Evolutionary conservation across 164 flowering plant genomes (phyloP).

Genomic region (Stephania yunnanensis): DNA sequence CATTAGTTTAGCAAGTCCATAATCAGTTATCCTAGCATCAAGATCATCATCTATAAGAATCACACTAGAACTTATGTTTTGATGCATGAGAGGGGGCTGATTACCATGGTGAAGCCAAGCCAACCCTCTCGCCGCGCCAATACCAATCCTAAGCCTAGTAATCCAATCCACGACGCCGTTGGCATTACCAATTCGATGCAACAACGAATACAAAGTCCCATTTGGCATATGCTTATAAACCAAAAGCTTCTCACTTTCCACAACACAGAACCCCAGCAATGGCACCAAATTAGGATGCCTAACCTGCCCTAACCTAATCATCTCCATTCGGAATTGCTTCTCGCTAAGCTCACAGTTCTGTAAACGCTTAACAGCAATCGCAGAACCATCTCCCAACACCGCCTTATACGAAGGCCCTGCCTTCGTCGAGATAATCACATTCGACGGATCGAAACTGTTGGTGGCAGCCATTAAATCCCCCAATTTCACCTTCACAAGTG

Average conservation of each 20-base stretch:
- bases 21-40: slow-evolving; percentile 53
- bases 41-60: slow-evolving; percentile 62
- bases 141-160: slow-evolving; percentile 47
- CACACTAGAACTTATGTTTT: slow-evolving; percentile 51
- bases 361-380: slow-evolving; percentile 52
- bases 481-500: slow-evolving; percentile 55
- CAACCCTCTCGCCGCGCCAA: slow-evolving; percentile 58
- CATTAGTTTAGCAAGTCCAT: slow-evolving; percentile 48
- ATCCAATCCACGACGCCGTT: slow-evolving; percentile 44
- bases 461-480: slow-evolving; percentile 58
- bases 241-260: slow-evolving; percentile 60
- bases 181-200: slow-evolving; percentile 23
- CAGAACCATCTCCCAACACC: slow-evolving; percentile 59
- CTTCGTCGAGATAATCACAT: slow-evolving; percentile 32
- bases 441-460: slow-evolving; percentile 33
- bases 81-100: slow-evolving; percentile 47
- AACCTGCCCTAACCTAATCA: slow-evolving; percentile 54
- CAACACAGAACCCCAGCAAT: slow-evolving; percentile 57
- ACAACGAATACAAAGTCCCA: slow-evolving; percentile 44
- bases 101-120: slow-evolving; percentile 77
- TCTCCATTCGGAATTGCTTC: slow-evolving; percentile 57
- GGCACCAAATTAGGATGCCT: slow-evolving; percentile 79
- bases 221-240: slow-evolving; percentile 66
- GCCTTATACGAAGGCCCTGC: slow-evolving; percentile 60
- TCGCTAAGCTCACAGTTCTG: slow-evolving; percentile 39